Evolutionary conservation across 371 early-diverging fungal genomes (phyloP).

Genomic region (Lichtheimia ramosa): DNA sequence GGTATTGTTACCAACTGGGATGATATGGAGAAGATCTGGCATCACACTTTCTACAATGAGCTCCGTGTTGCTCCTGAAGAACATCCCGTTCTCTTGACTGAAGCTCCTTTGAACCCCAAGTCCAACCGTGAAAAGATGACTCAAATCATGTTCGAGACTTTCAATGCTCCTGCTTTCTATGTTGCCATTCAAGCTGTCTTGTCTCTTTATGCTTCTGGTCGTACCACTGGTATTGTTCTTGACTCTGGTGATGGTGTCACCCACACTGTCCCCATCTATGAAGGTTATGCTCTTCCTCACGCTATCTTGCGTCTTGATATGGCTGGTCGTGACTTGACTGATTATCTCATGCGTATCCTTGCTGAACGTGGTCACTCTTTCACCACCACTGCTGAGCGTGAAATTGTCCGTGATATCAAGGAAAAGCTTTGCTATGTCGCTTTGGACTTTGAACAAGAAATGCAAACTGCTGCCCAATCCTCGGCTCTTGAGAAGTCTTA

Average conservation of each 20-base stretch:
- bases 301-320: constrained; percentile 98
- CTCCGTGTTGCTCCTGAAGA: constrained; percentile 88
- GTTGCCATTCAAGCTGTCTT: constrained; percentile 99
- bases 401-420: constrained; percentile 99
- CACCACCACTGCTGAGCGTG: constrained; percentile 99
- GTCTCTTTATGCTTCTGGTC: constrained; percentile 98
- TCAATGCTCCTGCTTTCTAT: constrained; percentile 99
- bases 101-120: constrained; percentile 99
- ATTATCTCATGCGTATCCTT: constrained; percentile 95
- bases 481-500: constrained; percentile 96
- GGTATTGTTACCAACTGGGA: constrained; percentile 99
- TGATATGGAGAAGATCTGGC: constrained; percentile 99
- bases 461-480: constrained; percentile 93
- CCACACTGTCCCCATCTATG: constrained; percentile 99
- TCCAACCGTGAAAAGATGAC: constrained; percentile 99
- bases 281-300: constrained; percentile 99
- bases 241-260: constrained; percentile 99
- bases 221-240: constrained; percentile 99
- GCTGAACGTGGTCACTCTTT: constrained; percentile 99
- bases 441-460: constrained; percentile 98
- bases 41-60: constrained; percentile 96
- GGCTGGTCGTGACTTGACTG: constrained; percentile 97
- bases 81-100: constrained; percentile 99
- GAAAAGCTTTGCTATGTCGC: constrained; percentile 99
- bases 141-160: constrained; percentile 99